Percentiles rank a stretch among this genome's conserved stretches.
Conservation (phyloP, 1,139 yeast genomes). For the Protomyces arabidopsidicola region DNA sequence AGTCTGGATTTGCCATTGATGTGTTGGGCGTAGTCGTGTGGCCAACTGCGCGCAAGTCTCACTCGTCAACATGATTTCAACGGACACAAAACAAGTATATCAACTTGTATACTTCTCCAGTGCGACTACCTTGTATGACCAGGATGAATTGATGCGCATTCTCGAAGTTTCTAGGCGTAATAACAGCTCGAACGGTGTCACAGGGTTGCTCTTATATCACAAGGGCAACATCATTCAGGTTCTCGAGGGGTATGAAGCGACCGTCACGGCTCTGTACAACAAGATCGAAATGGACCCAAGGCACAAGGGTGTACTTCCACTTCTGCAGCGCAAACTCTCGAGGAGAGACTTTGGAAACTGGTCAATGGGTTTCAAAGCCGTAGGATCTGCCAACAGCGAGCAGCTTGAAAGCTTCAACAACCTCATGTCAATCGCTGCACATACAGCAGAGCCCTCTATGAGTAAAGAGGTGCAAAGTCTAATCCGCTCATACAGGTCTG, state of each 20-base stretch:
- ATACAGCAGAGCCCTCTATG: constrained; percentile 23
- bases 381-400: constrained; percentile 3
- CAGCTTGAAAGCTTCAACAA: constrained; percentile 17
- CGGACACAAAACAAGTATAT: not conserved
- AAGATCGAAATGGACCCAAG: constrained; percentile 15
- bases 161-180: constrained; percentile 13
- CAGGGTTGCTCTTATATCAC: constrained; percentile 21
- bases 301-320: constrained; percentile 21
- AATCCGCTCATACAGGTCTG: constrained; percentile 16
- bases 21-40: too few relatives aligned
- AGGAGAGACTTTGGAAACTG: constrained; percentile 18
- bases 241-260: constrained; percentile 11
- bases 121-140: constrained; percentile 3
- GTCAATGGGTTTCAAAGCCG: constrained; percentile 22
- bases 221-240: constrained; percentile 25
- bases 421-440: constrained; percentile 12
- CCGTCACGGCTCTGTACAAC: constrained; percentile 9
- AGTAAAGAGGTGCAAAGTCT: constrained; percentile 20
- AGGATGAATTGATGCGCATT: constrained; percentile 11
- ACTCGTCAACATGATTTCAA: not conserved
- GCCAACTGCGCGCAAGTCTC: too few relatives aligned
- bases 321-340: constrained; percentile 7
- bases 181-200: constrained; percentile 4
- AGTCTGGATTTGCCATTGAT: too few relatives aligned
- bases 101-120: constrained; percentile 19